Base-by-base conservation (phyloP, 192 early-diverging fungal genomes). In the Rhizophagus sp. region DNA sequence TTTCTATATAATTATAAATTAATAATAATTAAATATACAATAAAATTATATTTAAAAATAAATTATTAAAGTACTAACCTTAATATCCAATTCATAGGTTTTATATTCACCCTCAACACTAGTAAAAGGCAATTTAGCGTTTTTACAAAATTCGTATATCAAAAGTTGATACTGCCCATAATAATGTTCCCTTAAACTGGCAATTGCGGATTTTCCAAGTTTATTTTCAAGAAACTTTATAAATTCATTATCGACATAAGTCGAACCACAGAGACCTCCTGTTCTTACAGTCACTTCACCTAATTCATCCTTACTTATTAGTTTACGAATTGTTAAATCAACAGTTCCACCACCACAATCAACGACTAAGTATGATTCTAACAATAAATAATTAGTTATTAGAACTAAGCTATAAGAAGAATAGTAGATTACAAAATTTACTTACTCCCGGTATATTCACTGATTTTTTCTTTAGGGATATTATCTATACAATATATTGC, bases 261-360 rank as follows among this genome's bases (percentile, higher is more conserved):
- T 34, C 7, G 27, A 17, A 2, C 76, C 76, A 36, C 64, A 78
- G 1, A 78, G 30, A 19, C 34, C 76, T 15, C 76, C 44, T 8
- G 76, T 13, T 25, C 76, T 19, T 69, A 41, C 25, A 11, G 44
- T 69, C 19, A 57, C 24, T 67, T 78, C 76, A 0, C 49, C 39
- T n/a, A 78, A 39, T 68, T 69, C n/a, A 33, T 50, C 24, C 8
- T 69, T n/a, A 1, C 9, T 15, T 47, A 78, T 24, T 33, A 78
- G 13, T 49, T 78, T 15, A 22, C 76, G 39, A 12, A 44, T 69
- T 25, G 82, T 86, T 81, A 86, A 52, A n/a, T 81, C 80, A 3
- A 81, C 80, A 1, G 75, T 79, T 13, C 75, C 80, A 25, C 75
- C 80, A 34, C 80, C 80, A 68, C 74, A 75, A 62, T 81, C 75